Base-by-base conservation (phyloP, 2,329 filamentous ascomycete genomes). In the Ophiosphaerella narmari region DNA sequence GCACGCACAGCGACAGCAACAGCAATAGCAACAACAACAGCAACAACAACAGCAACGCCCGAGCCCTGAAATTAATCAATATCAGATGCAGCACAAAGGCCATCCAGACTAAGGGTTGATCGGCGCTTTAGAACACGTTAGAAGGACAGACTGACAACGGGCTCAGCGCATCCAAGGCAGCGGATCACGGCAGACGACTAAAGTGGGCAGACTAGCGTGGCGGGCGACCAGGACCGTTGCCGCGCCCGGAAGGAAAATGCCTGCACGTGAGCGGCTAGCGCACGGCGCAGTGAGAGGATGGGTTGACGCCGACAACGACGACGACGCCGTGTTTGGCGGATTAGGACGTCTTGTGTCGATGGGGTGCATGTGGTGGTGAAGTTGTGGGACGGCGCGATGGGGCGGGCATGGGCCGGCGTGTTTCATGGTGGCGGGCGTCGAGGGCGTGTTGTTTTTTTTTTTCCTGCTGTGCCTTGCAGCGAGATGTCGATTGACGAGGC, bases 161-260 rank as follows among this genome's bases (percentile, higher is more conserved):
- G 2, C 18, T 41, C 39, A 12, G 24, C 39, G 33, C 8, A 29
- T 44, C 42, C 43, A 45, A 29, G n/a, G 26, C 43, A 31, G 33
- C 16, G 43, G 43, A 38, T 39, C 23, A 44, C 43, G 43, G 34
- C 34, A 26, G 21, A 37, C 5, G 11, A 33, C 39, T 31, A 24
- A 14, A 14, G n/a, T 11, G 18, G 5, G 43, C 4, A 4, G 18
- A 21, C 18, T 37, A 38, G 55, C 58, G 52, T 60, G 54, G 39
- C 33, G 41, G 52, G 59, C 59, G 50, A 54, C 49, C 55, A 44
- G 52, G 46, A 46, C 62, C 60, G 59, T 42, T 46, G 47, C 60
- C 60, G 57, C 62, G 57, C 16, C 16, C 46, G 26, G 48, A 48
- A 50, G 54, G 59, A 42, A 43, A 35, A 55, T 60, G 60, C 59